These are phyloP conservation scores for Microbotryum lychnidis-dioicae DNA, from an alignment of 1,284 basidiomycete genomes.

Conservation along the genomic window DNA sequence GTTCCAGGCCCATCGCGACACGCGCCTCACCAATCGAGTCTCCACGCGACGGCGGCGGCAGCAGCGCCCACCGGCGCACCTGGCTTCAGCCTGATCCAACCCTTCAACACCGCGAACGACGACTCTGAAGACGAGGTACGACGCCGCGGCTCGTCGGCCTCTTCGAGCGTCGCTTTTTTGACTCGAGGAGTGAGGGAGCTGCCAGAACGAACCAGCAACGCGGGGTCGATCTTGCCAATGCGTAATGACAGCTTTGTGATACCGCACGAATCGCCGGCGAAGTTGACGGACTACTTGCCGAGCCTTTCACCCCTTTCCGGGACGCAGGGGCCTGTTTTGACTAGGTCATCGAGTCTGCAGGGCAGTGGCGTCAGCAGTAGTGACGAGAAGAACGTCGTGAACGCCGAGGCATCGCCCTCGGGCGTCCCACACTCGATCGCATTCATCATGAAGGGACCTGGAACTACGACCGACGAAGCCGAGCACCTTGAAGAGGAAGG, in stretches of 20 bases:
- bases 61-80: slow-evolving; percentile 4
- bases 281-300: no score
- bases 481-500: background rate
- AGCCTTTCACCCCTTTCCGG: no score
- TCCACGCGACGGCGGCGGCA: background rate
- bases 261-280: no score
- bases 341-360: background rate
- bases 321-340: no score
- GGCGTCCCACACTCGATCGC: no score
- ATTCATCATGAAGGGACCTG: background rate
- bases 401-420: no score
- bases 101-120: background rate
- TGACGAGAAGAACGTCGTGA: slow-evolving; percentile 1
- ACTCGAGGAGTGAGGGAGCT: no score
- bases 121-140: background rate
- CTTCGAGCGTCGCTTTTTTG: background rate
- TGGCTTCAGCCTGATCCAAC: slow-evolving; percentile 4
- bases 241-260: no score
- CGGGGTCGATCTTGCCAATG: no score
- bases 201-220: no score
- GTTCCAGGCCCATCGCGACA: no score
- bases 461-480: background rate
- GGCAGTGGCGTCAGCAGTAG: slow-evolving; percentile 1
- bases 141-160: background rate
- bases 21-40: no score